Evolutionary conservation across 1,284 basidiomycete species (phyloP).

Genomic region (Phellinidium pouzarii): DNA sequence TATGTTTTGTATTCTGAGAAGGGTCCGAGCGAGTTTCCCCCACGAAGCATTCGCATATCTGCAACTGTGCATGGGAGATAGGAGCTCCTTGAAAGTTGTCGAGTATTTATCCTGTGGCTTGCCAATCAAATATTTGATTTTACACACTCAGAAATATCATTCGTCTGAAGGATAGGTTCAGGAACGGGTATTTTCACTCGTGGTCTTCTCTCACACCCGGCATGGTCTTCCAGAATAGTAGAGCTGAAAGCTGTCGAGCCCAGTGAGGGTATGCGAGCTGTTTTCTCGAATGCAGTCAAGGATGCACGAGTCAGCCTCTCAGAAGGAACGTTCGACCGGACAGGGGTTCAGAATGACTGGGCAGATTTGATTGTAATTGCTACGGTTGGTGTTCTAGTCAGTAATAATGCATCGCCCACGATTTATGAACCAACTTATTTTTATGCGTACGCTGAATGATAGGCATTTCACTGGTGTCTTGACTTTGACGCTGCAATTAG

Average conservation of each 20-base stretch:
- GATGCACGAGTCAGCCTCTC: conserved; percentile 44
- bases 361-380: conserved; percentile 73
- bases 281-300: conserved; percentile 45
- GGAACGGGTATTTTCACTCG: conserved; percentile 80
- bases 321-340: conserved; percentile 62
- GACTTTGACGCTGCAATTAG: conserved; percentile 55
- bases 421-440: neutral
- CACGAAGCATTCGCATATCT: conserved; percentile 48
- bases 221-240: conserved; percentile 43
- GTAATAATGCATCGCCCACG: neutral
- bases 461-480: conserved; percentile 82
- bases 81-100: conserved; percentile 48
- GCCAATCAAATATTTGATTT: neutral
- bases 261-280: conserved; percentile 61
- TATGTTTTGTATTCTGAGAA: conserved; percentile 21
- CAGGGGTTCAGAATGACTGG: conserved; percentile 52
- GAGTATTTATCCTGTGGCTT: conserved; percentile 43
- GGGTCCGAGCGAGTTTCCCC: conserved; percentile 69
- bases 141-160: neutral
- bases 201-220: conserved; percentile 56
- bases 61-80: conserved; percentile 33
- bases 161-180: conserved; percentile 46
- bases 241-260: conserved; percentile 64
- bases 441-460: too few species aligned
- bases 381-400: conserved; percentile 40